Conservation (phyloP, 176 grass and related monocot genomes). For the Leersia perrieri region DNA sequence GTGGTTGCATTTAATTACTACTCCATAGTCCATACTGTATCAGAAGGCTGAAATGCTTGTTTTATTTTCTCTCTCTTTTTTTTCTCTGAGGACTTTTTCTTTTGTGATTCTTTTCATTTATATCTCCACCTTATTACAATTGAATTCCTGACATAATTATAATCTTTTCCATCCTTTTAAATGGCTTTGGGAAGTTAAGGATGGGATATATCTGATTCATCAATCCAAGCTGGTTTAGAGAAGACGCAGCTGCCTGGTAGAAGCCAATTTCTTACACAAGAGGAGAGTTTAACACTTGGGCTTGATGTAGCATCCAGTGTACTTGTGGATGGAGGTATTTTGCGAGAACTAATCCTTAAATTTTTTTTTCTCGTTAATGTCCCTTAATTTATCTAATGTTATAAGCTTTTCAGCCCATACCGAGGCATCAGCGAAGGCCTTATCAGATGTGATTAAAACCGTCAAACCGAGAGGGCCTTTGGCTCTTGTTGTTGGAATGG, state of each 20-base stretch:
- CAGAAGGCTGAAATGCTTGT: not conserved
- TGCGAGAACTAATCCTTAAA: not conserved
- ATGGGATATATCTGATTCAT: slow-evolving; percentile 62
- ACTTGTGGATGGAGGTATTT: slow-evolving; percentile 74
- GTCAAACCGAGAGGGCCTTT: slow-evolving; percentile 47
- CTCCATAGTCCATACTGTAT: too few species aligned
- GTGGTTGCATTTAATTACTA: not conserved
- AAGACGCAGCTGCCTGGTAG: slow-evolving; percentile 60
- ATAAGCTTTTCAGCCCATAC: slow-evolving; percentile 66
- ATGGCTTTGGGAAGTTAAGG: slow-evolving; percentile 49
- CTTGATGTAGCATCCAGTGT: slow-evolving; percentile 35
- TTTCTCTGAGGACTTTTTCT: not conserved
- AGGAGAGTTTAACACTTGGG: slow-evolving; percentile 58
- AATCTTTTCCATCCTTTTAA: not conserved
- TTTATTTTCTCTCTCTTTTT: not conserved
- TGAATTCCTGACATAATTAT: not conserved
- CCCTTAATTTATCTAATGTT: slow-evolving; percentile 14
- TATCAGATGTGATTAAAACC: slow-evolving; percentile 57
- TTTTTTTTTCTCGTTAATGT: not conserved
- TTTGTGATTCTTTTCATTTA: not conserved
- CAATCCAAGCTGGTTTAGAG: slow-evolving; percentile 66
- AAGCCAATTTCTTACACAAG: slow-evolving; percentile 66
- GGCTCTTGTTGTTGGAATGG: slow-evolving; percentile 83
- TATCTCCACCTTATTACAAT: not conserved
- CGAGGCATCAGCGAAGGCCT: slow-evolving; percentile 76